Percentiles rank a stretch among this genome's conserved stretches.
These are phyloP conservation scores for Penicillium sp. DNA, from an alignment of 2,329 filamentous ascomycete species.

Conservation along the genomic window DNA sequence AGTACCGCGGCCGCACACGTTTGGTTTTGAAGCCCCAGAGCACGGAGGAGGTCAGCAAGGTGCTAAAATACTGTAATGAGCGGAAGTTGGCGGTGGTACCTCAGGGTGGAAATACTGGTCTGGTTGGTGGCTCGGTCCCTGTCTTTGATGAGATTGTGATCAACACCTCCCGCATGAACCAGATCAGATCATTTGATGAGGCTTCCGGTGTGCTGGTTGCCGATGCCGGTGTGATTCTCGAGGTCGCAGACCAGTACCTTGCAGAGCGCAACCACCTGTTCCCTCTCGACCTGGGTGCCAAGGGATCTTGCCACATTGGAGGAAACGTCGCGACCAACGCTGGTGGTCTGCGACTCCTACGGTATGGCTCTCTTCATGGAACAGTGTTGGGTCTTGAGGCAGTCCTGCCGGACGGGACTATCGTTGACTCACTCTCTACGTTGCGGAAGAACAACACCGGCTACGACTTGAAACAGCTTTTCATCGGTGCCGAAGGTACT, in stretches of 20 bases:
- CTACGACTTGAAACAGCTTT: conserved; percentile 95
- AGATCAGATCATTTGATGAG: conserved; percentile 88
- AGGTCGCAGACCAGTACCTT: conserved; percentile 83
- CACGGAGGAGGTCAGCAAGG: conserved; percentile 85
- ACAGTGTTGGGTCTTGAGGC: conserved; percentile 91
- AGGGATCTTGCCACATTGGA: conserved; percentile 94
- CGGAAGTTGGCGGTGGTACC: conserved; percentile 90
- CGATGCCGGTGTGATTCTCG: conserved; percentile 89
- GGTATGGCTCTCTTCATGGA: conserved; percentile 93
- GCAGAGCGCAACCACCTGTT: conserved; percentile 86
- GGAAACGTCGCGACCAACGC: conserved; percentile 97
- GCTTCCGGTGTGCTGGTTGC: conserved; percentile 87
- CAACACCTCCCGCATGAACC: conserved; percentile 87
- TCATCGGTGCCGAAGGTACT: conserved; percentile 94
- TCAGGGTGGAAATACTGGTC: conserved; percentile 93
- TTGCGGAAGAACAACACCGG: conserved; percentile 98
- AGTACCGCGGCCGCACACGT: conserved; percentile 88
- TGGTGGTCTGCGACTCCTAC: conserved; percentile 82
- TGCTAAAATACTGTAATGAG: conserved; percentile 94
- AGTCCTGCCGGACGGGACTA: conserved; percentile 88
- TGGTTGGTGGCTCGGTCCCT: conserved; percentile 93
- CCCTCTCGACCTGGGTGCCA: conserved; percentile 94
- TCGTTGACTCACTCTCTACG: conserved; percentile 84
- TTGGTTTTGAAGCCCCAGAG: conserved; percentile 84
- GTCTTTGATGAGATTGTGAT: conserved; percentile 98